Conservation (phyloP, 2,329 filamentous ascomycete genomes). For the Fusarium secorum region DNA sequence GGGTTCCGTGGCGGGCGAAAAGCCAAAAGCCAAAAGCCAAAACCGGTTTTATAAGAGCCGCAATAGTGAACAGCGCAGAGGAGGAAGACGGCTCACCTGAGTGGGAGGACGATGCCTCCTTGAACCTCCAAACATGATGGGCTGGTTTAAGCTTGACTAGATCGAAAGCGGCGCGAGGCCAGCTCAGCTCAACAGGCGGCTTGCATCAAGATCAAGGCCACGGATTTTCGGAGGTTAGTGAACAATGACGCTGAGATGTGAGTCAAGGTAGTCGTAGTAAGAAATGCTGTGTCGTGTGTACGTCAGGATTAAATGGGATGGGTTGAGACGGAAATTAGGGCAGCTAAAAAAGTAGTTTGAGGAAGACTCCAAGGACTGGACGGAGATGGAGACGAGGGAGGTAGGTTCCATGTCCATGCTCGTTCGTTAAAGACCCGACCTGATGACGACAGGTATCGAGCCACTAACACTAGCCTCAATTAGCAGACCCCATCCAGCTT, state of each 20-base stretch:
- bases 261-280: slow-evolving; percentile 12
- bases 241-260: slow-evolving; percentile 14
- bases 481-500: slow-evolving; percentile 19
- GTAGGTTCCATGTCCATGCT: slow-evolving; percentile 31
- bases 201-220: slow-evolving; percentile 39
- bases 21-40: slow-evolving; percentile 35
- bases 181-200: slow-evolving; percentile 19
- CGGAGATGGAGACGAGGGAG: not conserved
- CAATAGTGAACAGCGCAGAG: not conserved
- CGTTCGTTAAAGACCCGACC: slow-evolving; percentile 12
- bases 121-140: slow-evolving; percentile 59
- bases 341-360: slow-evolving; percentile 11
- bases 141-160: slow-evolving; percentile 17
- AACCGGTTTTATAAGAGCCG: slow-evolving; percentile 29
- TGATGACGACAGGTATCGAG: slow-evolving; percentile 42
- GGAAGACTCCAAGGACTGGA: slow-evolving; percentile 1
- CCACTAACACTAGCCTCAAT: slow-evolving; percentile 33
- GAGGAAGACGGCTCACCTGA: slow-evolving; percentile 55
- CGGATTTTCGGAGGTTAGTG: slow-evolving; percentile 3
- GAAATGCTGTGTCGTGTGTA: slow-evolving; percentile 5
- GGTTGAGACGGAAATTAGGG: slow-evolving; percentile 20
- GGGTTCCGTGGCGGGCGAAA: slow-evolving; percentile 26
- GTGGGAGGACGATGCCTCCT: slow-evolving; percentile 58
- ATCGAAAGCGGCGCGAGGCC: slow-evolving; percentile 37
- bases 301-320: slow-evolving; percentile 12